Evolutionary conservation across 2,329 filamentous ascomycete species (phyloP), one percentile per base, ranked within the genome.

Genomic region (Pseudocercospora fijiensis): DNA sequence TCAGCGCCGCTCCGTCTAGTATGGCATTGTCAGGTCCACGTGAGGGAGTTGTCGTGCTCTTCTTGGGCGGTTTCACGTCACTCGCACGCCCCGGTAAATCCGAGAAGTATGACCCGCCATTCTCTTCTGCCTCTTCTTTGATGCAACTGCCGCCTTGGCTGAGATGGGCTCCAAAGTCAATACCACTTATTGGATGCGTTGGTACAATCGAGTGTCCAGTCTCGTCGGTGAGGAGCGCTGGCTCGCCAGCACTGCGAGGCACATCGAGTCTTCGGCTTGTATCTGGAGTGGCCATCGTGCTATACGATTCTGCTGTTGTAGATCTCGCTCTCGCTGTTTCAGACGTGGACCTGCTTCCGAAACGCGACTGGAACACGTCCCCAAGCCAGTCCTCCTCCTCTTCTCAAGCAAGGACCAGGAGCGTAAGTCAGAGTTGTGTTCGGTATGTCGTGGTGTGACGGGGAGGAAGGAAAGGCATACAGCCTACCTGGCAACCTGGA

Each of bases 131-230:
- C 22, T 60, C 33, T 18, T 60, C 58, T 24, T 55, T 27, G 27
- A n/a, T 37, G 13, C 41, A 30, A 3, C 51, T 20, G 11, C 26
- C 49, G 24, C 26, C 26, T n/a, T 28, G 22, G 18, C 22, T 53
- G 22, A 65, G 57, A 53, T 65, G 63, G 9, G 69, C 65, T 16
- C 63, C 63, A 58, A 66, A 68, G 59, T 67, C 55, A 20, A 68
- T 63, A 16, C 60, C 65, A 10, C 67, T 62, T 6, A 69, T 57
- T 27, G 57, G 43, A 18, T 64, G 47, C 10, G 62, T 62, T n/a
- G 68, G 68, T 26, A 70, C 28, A 26, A 70, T 61, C 2, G 58
- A 53, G 3, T 30, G 53, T 33, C 60, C 67, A 6, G 33, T 24
- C 11, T 62, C 53, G 47, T 69, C 64, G 11, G 41, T 58, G 33